Conservation (phyloP, 441 rosid genomes). For the Manihot esculenta region DNA sequence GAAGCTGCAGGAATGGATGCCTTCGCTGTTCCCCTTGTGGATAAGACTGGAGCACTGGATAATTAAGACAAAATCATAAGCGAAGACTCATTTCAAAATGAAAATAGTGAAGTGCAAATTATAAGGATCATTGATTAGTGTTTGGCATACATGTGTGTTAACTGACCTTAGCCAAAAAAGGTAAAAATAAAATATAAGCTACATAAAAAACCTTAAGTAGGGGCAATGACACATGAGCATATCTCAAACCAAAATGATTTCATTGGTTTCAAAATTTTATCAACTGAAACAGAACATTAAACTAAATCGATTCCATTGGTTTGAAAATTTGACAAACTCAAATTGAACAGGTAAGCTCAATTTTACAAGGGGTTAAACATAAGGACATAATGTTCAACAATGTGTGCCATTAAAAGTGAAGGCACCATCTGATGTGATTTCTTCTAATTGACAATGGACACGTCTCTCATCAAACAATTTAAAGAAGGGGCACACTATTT, state of each 20-base stretch:
- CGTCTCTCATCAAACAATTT: background rate
- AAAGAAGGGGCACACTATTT: background rate
- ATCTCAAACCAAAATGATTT: no score
- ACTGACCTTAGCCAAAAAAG: background rate
- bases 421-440: background rate
- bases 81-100: conserved; percentile 16
- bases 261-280: no score
- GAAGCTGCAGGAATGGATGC: conserved; percentile 47
- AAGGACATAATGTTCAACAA: no score
- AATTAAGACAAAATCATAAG: conserved; percentile 14
- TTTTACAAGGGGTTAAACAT: no score
- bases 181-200: background rate
- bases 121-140: background rate
- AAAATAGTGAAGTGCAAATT: background rate
- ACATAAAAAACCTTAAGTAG: no score
- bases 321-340: no score
- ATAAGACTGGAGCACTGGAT: conserved; percentile 79
- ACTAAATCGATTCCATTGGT: no score
- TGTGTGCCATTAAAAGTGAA: background rate
- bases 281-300: no score
- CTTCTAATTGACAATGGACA: background rate
- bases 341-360: no score
- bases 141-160: background rate
- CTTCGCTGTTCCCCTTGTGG: conserved; percentile 64
- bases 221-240: no score